These are phyloP conservation scores for Theobroma grandiflorum DNA, from an alignment of 441 rosid genomes.

Conservation along the genomic window DNA sequence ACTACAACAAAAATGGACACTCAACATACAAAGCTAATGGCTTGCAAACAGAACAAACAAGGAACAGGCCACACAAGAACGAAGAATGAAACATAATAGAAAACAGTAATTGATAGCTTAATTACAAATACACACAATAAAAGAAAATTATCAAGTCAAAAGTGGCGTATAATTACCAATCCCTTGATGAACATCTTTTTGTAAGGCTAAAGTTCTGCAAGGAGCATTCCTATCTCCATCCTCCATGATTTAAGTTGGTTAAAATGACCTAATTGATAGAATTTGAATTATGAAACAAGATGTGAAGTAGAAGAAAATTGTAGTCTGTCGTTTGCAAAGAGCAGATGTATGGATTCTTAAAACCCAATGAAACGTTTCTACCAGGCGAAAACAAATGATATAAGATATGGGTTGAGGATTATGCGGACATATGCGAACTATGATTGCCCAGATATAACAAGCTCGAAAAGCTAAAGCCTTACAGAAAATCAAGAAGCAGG, in stretches of 20 bases:
- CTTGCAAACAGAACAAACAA: neutral
- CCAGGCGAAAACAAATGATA: neutral
- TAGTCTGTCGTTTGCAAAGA: neutral
- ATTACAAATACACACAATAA: neutral
- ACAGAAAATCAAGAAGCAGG: slow-evolving; percentile 3
- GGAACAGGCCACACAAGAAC: neutral
- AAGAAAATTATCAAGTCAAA: slow-evolving; percentile 12
- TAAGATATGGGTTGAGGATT: neutral
- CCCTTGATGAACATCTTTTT: slow-evolving; percentile 30
- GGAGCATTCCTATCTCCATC: slow-evolving; percentile 17
- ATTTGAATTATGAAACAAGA: slow-evolving; percentile 10
- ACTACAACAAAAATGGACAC: neutral
- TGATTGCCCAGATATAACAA: neutral
- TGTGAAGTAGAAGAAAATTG: neutral
- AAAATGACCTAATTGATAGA: neutral
- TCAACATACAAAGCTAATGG: neutral
- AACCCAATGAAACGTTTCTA: neutral
- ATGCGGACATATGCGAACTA: neutral
- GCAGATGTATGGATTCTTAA: slow-evolving; percentile 10
- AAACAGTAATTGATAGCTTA: neutral
- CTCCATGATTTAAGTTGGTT: slow-evolving; percentile 21
- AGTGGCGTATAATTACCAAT: slow-evolving; percentile 28
- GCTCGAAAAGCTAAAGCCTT: neutral
- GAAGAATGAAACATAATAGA: neutral
- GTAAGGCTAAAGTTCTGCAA: slow-evolving; percentile 21